Evolutionary conservation across 2,329 filamentous ascomycete species (phyloP).

Genomic region (Colletotrichum sp.): DNA sequence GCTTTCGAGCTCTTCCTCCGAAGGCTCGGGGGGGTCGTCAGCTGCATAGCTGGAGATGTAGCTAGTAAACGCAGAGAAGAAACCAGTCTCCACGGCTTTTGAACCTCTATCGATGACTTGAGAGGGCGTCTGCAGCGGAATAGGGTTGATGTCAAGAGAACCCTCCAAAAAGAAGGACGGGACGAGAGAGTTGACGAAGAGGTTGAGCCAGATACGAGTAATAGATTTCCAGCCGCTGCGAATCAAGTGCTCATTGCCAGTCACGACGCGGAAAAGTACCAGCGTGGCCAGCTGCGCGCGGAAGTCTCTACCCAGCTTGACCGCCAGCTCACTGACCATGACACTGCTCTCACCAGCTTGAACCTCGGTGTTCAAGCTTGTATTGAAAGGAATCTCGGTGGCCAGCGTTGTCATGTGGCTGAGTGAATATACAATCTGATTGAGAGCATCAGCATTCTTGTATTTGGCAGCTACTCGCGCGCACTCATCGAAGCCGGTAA

Average conservation of each 20-base stretch:
- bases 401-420: slow-evolving; percentile 90
- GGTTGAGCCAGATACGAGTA: slow-evolving; percentile 89
- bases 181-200: slow-evolving; percentile 94
- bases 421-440: slow-evolving; percentile 90
- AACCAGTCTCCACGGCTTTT: slow-evolving; percentile 77
- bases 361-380: slow-evolving; percentile 91
- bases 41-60: slow-evolving; percentile 99
- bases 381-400: slow-evolving; percentile 77
- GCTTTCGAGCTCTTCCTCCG: slow-evolving; percentile 95
- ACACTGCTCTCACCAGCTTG: slow-evolving; percentile 90
- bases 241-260: slow-evolving; percentile 81
- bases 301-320: slow-evolving; percentile 93
- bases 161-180: slow-evolving; percentile 74
- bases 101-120: slow-evolving; percentile 90
- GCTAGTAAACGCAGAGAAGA: slow-evolving; percentile 93
- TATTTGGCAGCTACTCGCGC: slow-evolving; percentile 90
- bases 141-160: slow-evolving; percentile 76
- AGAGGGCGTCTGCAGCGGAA: slow-evolving; percentile 88
- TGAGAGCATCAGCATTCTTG: slow-evolving; percentile 81
- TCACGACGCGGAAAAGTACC: slow-evolving; percentile 92
- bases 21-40: slow-evolving; percentile 96
- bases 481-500: slow-evolving; percentile 95
- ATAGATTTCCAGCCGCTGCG: slow-evolving; percentile 82
- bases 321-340: slow-evolving; percentile 98
- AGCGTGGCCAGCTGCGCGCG: slow-evolving; percentile 92